Evolutionary conservation across 2,329 filamentous ascomycete genomes (phyloP), one percentile per base, ranked within the genome.

Genomic region (Dothistroma pini): DNA sequence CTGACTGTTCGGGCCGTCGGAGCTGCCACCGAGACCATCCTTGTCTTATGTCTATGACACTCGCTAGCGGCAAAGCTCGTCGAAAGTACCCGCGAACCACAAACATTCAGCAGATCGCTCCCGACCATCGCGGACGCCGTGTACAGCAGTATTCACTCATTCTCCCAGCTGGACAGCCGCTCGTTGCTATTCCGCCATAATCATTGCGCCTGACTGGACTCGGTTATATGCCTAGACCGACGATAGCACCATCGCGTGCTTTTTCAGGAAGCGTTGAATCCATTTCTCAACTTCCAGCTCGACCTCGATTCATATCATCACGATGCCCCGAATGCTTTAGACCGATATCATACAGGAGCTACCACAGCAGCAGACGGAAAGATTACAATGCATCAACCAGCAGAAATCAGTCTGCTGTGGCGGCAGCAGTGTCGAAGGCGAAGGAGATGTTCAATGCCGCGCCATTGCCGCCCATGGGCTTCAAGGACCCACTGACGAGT

Each of bases 401-500:
- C 62, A 77, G 79, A 72, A 76, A 79, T 64, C 74, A 78, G 58
- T 79, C 82, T 64, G 92, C 87, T 54, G 91, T 89, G 83, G 88
- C 87, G 2, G 89, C 90, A 50, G 89, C 89, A 8, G 88, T 91
- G 38, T 81, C 81, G 51, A 82, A 83, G 44, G 84, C 84, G 49
- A 84, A 89, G 67, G 88, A 88, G 74, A 83, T 92, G 62, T 87
- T 92, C 67, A 89, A 88, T 73, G 85, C 84, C 50, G 81, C 88
- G 63, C 83, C 84, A 68, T 81, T 84, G 68, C 81, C 85, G 59
- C 85, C 86, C 61, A 86, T 96, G 78, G 85, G 87, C 63, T 85
- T 96, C 71, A 53, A 53, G 31, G 93, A 97, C 75, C 93, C 93
- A 35, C 83, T 97, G 71, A 86, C 90, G 64, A 89, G 91, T 35